Base-by-base conservation (phyloP, 257 asterid genomes). In the Sherardia arvensis region DNA sequence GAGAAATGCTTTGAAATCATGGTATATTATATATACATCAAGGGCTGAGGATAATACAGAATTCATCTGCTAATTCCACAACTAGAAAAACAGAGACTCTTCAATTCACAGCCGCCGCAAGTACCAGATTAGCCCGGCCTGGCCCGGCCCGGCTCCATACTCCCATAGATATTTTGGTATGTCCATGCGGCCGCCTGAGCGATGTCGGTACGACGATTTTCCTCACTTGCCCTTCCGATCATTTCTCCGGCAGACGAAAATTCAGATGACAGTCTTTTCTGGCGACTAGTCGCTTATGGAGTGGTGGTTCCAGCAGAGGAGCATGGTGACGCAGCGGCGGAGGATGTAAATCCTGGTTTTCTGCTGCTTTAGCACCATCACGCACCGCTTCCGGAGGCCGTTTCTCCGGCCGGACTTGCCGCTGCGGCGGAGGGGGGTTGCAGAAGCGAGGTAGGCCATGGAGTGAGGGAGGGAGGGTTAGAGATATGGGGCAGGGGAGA, bases 301-400 rank as follows among this genome's bases (percentile, higher is more conserved):
- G 55, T 78, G 69, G 59, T 76, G 68, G 8, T 32, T 69, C 83
- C 83, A 78, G 48, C 83, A 78, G 32, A 78, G 56, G 33, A 78
- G 83, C 80, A 78, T 78, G 34, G 65, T 51, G 48, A 75, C 74
- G 45, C 80, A 78, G 57, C 83, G 83, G 18, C 68, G 62, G 28
- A 78, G 83, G 70, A 78, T 78, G 67, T 78, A 78, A 63, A 76
- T 60, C 64, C 80, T 78, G 27, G 83, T 78, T 62, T 69, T 78
- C 56, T 71, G 77, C 48, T 45, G 75, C 53, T 78, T 78, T 12
- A 69, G 61, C 83, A 74, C 53, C 38, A 32, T 69, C 60, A 71
- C n/a, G 38, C 80, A 78, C 34, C 83, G 73, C 54, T 49, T 55
- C 66, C 66, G 66, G 45, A 78, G 69, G 15, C 80, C 43, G 26